Evolutionary conservation across 1,284 basidiomycete genomes (phyloP).

Genomic region (Fomitopsis pinicola): DNA sequence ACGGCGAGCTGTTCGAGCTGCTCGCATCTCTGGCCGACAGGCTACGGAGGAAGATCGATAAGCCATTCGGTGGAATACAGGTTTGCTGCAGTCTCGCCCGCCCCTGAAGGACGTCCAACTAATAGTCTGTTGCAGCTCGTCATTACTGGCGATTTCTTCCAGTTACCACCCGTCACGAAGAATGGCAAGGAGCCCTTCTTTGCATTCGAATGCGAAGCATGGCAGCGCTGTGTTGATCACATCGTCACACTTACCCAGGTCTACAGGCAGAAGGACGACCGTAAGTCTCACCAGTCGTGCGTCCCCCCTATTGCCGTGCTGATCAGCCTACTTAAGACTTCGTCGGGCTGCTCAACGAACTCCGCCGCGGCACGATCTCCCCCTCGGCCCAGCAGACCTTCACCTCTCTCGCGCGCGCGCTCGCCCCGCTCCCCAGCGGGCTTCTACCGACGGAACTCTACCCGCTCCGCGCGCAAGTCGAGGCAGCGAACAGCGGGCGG

Average conservation of each 20-base stretch:
- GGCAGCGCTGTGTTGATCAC: conserved; percentile 74
- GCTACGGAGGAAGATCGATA: conserved; percentile 49
- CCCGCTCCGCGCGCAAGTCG: conserved; percentile 64
- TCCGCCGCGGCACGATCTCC: conserved; percentile 69
- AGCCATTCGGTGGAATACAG: conserved; percentile 95
- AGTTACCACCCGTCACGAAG: conserved; percentile 86
- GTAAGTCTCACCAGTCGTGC: conserved; percentile 14
- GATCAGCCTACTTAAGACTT: conserved; percentile 50
- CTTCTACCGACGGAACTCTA: conserved; percentile 61
- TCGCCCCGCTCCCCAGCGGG: conserved; percentile 33
- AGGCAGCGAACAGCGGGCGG: conserved; percentile 37
- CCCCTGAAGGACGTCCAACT: neutral
- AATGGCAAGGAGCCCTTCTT: conserved; percentile 48
- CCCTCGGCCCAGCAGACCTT: conserved; percentile 43
- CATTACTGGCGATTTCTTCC: conserved; percentile 95
- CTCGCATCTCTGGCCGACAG: conserved; percentile 38
- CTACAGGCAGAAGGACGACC: conserved; percentile 67
- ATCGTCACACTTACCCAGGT: conserved; percentile 89
- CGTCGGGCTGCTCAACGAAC: conserved; percentile 87
- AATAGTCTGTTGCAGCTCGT: conserved; percentile 50
- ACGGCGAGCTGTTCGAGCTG: conserved; percentile 90
- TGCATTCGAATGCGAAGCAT: conserved; percentile 86
- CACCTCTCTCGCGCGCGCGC: conserved; percentile 37
- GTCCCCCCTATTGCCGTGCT: neutral
- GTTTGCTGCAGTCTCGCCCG: conserved; percentile 33